A percentile compares a stretch with the other conserved stretches of the same genome.
phyloP scores from a whole-genome alignment of 805 yeast genomes.

The Diddensiella transvaalensis region DNA sequence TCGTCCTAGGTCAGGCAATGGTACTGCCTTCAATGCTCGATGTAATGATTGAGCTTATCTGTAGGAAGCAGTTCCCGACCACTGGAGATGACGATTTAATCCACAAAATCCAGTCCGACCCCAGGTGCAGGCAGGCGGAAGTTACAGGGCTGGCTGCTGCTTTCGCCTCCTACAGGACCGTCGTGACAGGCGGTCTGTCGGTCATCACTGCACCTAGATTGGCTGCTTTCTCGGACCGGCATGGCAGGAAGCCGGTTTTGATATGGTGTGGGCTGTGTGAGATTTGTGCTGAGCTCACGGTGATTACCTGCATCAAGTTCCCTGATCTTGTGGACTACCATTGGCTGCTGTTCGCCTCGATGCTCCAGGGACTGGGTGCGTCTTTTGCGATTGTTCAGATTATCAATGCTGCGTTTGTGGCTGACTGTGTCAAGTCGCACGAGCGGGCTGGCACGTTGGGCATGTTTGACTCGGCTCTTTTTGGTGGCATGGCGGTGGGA shows the following conservation, averaged over 20 bases:
- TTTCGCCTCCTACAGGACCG: slow-evolving; percentile 17
- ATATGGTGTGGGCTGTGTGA: slow-evolving; percentile 18
- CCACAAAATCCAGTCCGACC: slow-evolving; percentile 14
- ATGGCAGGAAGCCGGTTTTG: slow-evolving; percentile 57
- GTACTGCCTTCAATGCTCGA: slow-evolving; percentile 20
- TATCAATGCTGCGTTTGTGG: slow-evolving; percentile 62
- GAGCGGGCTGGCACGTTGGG: slow-evolving; percentile 42
- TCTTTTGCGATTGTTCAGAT: slow-evolving; percentile 55
- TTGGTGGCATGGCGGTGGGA: slow-evolving; percentile 29
- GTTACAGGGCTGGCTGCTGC: slow-evolving; percentile 21
- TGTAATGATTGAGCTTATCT: slow-evolving; percentile 23
- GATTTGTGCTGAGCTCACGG: slow-evolving; percentile 17
- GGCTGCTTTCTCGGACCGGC: slow-evolving; percentile 59
- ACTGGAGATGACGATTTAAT: neutral
- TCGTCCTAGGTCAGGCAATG: slow-evolving; percentile 20
- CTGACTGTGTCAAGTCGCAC: slow-evolving; percentile 66
- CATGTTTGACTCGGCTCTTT: slow-evolving; percentile 26
- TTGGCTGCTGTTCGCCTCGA: slow-evolving; percentile 42
- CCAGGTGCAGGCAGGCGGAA: slow-evolving; percentile 21
- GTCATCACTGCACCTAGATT: slow-evolving; percentile 38
- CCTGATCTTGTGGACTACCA: slow-evolving; percentile 23
- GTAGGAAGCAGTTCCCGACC: slow-evolving; percentile 18
- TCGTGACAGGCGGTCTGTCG: slow-evolving; percentile 17
- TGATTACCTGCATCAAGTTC: slow-evolving; percentile 17
- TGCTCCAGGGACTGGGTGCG: slow-evolving; percentile 57